phyloP scores from a whole-genome alignment of 2,329 filamentous ascomycete species.

The Colletotrichum tropicicola region DNA sequence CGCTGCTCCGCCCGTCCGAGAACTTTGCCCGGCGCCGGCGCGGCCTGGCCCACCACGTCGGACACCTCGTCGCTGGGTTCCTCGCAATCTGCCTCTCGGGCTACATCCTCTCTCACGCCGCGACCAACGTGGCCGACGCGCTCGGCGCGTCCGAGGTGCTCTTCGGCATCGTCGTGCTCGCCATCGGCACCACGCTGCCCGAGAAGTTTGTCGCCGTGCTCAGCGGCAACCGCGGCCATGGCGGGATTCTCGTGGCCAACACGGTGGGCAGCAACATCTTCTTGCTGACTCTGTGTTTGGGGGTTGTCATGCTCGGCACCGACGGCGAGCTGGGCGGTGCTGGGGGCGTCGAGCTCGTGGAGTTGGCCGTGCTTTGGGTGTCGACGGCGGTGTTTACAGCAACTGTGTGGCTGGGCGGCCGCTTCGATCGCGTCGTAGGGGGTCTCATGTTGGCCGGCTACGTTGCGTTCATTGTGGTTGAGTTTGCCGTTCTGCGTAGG shows the following conservation, averaged over 20 bases:
- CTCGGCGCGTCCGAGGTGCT: slow-evolving; percentile 54
- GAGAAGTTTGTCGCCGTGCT: slow-evolving; percentile 62
- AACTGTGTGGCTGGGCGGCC: slow-evolving; percentile 32
- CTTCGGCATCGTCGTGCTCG: slow-evolving; percentile 56
- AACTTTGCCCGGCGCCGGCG: not conserved
- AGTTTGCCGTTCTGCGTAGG: slow-evolving; percentile 28
- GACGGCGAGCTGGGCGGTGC: slow-evolving; percentile 15
- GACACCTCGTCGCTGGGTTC: slow-evolving; percentile 53
- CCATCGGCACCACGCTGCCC: slow-evolving; percentile 62
- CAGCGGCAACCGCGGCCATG: slow-evolving; percentile 54
- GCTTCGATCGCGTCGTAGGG: slow-evolving; percentile 22
- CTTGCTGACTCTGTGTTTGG: slow-evolving; percentile 58
- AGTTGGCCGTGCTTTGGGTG: slow-evolving; percentile 31
- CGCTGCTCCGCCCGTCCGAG: slow-evolving; percentile 15
- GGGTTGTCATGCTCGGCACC: slow-evolving; percentile 41
- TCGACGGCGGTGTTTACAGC: slow-evolving; percentile 30
- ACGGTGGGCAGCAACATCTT: slow-evolving; percentile 65
- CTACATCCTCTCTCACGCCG: slow-evolving; percentile 57
- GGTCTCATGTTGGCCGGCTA: slow-evolving; percentile 28
- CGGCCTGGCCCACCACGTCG: slow-evolving; percentile 30
- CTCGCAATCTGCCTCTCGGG: slow-evolving; percentile 55
- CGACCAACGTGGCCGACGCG: slow-evolving; percentile 50
- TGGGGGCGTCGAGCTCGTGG: slow-evolving; percentile 20
- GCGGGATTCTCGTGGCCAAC: slow-evolving; percentile 60
- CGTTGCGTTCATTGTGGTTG: slow-evolving; percentile 31